These are phyloP conservation scores for Karstenula rhodostoma DNA, from an alignment of 2,329 filamentous ascomycete genomes.

Conservation along the genomic window DNA sequence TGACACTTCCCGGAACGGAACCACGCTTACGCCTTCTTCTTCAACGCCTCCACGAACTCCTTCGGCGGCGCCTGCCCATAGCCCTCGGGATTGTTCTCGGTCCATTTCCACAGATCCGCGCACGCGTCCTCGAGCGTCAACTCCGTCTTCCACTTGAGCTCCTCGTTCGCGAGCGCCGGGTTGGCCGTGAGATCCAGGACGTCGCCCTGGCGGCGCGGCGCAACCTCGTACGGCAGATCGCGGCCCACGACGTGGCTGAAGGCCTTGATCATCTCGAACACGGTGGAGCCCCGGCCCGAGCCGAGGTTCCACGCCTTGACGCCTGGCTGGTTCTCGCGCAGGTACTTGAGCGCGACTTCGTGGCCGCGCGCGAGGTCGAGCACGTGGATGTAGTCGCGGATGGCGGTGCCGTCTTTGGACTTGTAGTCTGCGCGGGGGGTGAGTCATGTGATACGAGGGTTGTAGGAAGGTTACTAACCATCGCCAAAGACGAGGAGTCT, in stretches of 20 bases:
- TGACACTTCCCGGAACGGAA: not conserved
- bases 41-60: constrained; percentile 71
- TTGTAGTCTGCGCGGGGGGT: constrained; percentile 74
- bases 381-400: constrained; percentile 98
- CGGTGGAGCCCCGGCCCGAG: constrained; percentile 91
- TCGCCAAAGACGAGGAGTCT: constrained; percentile 95
- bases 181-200: constrained; percentile 96
- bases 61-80: constrained; percentile 92
- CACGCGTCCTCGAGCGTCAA: constrained; percentile 92
- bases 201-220: constrained; percentile 82
- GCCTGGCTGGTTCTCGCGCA: constrained; percentile 83
- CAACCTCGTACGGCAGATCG: constrained; percentile 86
- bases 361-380: constrained; percentile 88
- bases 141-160: constrained; percentile 92
- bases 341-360: constrained; percentile 87
- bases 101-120: constrained; percentile 95
- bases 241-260: constrained; percentile 88
- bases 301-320: constrained; percentile 97
- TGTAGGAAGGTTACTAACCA: constrained; percentile 60
- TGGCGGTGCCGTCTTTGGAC: constrained; percentile 89
- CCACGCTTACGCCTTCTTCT: constrained; percentile 37
- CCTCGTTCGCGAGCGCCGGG: constrained; percentile 82
- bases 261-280: constrained; percentile 96
- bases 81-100: constrained; percentile 93
- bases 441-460: constrained; percentile 17